Evolutionary conservation across 78 protist species (phyloP).

Genomic region (Dictyostelium intermedium): DNA sequence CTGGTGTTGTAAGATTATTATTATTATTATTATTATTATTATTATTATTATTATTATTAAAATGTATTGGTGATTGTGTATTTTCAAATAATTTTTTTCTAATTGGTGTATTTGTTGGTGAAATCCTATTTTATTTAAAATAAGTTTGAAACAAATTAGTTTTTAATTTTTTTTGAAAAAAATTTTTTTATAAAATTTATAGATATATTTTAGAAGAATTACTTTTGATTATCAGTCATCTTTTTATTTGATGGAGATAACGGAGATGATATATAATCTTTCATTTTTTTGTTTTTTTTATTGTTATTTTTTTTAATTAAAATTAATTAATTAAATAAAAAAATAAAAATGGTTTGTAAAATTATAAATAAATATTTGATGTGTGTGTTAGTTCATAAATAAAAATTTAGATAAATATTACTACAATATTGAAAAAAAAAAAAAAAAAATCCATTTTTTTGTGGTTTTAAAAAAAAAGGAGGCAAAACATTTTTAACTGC

Average conservation of each 20-base stretch:
- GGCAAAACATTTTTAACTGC: background rate
- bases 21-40: background rate
- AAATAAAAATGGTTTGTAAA: background rate
- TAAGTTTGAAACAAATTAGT: background rate
- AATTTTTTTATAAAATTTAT: too few relatives aligned
- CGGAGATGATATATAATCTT: background rate
- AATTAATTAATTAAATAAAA: background rate
- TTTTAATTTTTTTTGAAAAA: background rate
- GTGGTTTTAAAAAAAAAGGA: background rate
- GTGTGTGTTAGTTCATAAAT: background rate
- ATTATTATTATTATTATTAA: background rate
- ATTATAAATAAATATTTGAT: background rate
- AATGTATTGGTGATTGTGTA: background rate
- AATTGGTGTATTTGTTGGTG: constrained; percentile 15
- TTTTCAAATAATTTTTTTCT: constrained; percentile 5
- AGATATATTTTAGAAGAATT: background rate
- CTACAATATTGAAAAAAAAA: too few relatives aligned
- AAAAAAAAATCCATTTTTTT: background rate
- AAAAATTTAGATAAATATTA: too few relatives aligned
- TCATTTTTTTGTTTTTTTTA: background rate
- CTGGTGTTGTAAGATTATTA: background rate
- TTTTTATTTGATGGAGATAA: constrained; percentile 2
- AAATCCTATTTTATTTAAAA: background rate
- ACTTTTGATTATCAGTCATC: background rate
- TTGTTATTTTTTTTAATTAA: background rate